Evolutionary conservation across 2,329 filamentous ascomycete genomes (phyloP).

Genomic region (Colletotrichum tamarilloi): DNA sequence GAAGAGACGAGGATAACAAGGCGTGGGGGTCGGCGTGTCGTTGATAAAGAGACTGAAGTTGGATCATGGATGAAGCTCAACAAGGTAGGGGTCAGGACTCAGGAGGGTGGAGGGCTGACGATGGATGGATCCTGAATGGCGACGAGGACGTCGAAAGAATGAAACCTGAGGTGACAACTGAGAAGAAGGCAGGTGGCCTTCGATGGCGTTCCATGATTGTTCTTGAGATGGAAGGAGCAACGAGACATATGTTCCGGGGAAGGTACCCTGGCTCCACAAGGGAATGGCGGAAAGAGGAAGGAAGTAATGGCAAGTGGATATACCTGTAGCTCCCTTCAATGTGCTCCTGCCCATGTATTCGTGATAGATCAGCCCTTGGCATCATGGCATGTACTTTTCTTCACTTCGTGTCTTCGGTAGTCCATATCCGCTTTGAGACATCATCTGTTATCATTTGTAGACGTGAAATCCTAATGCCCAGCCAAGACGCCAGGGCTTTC

Average conservation of each 20-base stretch:
- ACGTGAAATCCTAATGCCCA: too few species aligned
- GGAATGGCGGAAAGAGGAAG: not conserved
- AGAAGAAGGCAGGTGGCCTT: not conserved
- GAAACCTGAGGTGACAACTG: too few species aligned
- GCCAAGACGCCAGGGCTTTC: too few species aligned
- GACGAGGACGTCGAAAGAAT: too few species aligned
- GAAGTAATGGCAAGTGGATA: not conserved
- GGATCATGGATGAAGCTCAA: not conserved
- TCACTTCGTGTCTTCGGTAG: not conserved
- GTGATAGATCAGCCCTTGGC: not conserved
- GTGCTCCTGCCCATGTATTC: not conserved
- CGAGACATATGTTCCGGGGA: not conserved
- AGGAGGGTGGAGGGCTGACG: not conserved
- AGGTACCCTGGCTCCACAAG: not conserved
- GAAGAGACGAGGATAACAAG: not conserved
- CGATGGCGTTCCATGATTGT: not conserved
- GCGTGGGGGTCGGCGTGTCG: not conserved
- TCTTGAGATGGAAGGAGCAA: not conserved
- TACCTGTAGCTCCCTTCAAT: not conserved
- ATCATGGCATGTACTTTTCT: not conserved
- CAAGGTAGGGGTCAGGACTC: not conserved
- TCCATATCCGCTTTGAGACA: too few species aligned
- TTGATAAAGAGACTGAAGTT: not conserved
- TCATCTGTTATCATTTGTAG: too few species aligned
- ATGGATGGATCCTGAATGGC: too few species aligned